Evolutionary conservation across 2,329 filamentous ascomycete genomes (phyloP).

Genomic region (Sordariomycetes sp.): DNA sequence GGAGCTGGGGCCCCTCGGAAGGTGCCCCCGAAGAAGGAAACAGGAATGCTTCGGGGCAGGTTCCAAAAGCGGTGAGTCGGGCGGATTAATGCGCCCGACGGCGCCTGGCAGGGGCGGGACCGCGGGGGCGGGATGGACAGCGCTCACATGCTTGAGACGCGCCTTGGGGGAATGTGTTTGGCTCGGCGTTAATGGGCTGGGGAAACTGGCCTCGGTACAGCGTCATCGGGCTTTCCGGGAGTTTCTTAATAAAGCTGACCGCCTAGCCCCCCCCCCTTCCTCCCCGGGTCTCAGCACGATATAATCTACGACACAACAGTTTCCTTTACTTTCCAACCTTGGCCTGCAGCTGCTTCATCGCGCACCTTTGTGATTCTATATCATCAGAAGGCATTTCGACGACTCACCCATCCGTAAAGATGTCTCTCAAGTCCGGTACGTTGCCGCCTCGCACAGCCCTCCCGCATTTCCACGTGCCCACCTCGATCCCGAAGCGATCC

Average conservation of each 20-base stretch:
- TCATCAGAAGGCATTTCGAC: too few species aligned
- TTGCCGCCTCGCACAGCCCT: not conserved
- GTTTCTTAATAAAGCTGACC: not conserved
- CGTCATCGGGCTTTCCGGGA: not conserved
- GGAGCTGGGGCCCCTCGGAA: too few species aligned
- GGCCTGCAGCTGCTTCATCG: too few species aligned
- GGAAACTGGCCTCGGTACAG: not conserved
- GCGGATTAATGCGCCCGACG: not conserved
- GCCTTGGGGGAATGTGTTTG: not conserved
- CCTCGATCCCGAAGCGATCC: too few species aligned
- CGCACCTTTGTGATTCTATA: too few species aligned
- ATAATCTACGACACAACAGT: not conserved
- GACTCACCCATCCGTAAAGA: not conserved
- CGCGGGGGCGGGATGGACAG: not conserved
- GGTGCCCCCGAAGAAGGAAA: too few species aligned
- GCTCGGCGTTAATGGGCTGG: not conserved
- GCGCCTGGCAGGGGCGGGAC: not conserved
- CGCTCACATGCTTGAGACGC: not conserved
- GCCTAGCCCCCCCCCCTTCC: too few species aligned
- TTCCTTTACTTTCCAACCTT: not conserved
- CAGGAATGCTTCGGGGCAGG: too few species aligned
- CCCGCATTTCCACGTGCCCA: not conserved
- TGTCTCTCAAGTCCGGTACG: slow-evolving; percentile 5
- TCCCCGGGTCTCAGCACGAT: too few species aligned
- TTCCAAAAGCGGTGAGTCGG: not conserved